Percentiles rank a stretch among this genome's conserved stretches.
phyloP scores from a whole-genome alignment of 768 basidiomycete genomes.

The Kwoniella heveanensis region DNA sequence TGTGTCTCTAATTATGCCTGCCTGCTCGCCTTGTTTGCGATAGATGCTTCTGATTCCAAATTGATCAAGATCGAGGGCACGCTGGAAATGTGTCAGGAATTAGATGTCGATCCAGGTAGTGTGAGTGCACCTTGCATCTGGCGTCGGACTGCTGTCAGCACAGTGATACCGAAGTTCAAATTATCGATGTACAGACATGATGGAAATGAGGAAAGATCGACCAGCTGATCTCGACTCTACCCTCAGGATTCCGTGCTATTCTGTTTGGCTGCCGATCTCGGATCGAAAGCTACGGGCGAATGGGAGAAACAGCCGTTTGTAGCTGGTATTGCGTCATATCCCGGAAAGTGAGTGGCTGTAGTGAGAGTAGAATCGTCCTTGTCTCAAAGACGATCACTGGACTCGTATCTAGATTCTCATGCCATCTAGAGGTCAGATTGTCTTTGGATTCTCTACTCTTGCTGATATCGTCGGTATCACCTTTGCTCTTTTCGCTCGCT shows the following conservation, averaged over 20 bases:
- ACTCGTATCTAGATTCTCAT: no score
- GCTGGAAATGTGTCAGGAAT: slow-evolving; percentile 50
- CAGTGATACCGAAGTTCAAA: no score
- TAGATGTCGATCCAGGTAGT: slow-evolving; percentile 52
- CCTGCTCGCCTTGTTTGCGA: neutral
- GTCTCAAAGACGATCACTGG: no score
- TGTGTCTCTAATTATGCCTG: no score
- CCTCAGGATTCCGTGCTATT: slow-evolving; percentile 54
- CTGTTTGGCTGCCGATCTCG: slow-evolving; percentile 55
- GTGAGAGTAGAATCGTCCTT: no score
- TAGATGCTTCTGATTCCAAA: slow-evolving; percentile 41
- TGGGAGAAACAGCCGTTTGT: slow-evolving; percentile 52
- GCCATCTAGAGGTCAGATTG: no score
- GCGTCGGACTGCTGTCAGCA: no score
- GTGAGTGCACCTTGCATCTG: no score
- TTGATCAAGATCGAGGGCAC: slow-evolving; percentile 56
- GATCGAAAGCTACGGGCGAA: slow-evolving; percentile 53
- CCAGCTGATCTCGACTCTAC: slow-evolving; percentile 11
- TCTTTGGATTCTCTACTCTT: no score
- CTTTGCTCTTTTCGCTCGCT: neutral
- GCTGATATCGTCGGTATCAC: neutral
- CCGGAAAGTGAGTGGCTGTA: slow-evolving; percentile 15
- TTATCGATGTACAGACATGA: no score
- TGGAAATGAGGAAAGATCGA: neutral
- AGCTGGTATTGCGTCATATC: slow-evolving; percentile 29